phyloP scores from a whole-genome alignment of 2,329 filamentous ascomycete species.

The Juglanconis oblonga region DNA sequence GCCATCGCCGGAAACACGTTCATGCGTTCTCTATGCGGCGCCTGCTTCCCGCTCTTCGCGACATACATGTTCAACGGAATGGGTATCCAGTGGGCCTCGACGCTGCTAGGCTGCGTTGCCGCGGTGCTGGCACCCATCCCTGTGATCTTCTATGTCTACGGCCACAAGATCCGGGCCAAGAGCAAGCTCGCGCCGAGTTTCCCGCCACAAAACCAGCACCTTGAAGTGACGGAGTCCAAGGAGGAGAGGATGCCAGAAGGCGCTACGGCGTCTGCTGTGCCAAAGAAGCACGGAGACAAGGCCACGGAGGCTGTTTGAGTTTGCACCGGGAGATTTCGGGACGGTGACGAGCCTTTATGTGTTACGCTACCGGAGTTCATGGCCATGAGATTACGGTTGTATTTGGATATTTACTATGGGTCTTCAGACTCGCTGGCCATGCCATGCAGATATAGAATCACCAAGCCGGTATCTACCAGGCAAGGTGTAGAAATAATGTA shows the following conservation, averaged over 20 bases:
- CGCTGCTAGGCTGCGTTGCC: constrained; percentile 60
- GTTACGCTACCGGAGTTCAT: not conserved
- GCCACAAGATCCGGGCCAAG: constrained; percentile 51
- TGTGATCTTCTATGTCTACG: constrained; percentile 60
- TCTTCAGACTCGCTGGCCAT: too few relatives aligned
- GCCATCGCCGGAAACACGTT: constrained; percentile 82
- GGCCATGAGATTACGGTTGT: constrained; percentile 1
- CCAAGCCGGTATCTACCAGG: too few relatives aligned
- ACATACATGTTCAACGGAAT: constrained; percentile 65
- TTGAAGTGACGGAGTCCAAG: constrained; percentile 5
- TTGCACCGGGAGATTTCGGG: not conserved
- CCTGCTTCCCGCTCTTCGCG: constrained; percentile 77
- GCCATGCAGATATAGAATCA: too few relatives aligned
- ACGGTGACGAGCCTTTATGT: not conserved
- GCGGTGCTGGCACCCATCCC: constrained; percentile 58
- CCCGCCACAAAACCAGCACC: constrained; percentile 20
- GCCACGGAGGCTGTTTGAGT: constrained; percentile 22
- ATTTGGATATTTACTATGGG: constrained; percentile 1
- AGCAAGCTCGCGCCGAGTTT: constrained; percentile 55
- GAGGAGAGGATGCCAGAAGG: constrained; percentile 10
- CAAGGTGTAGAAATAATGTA: too few relatives aligned
- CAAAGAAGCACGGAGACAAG: constrained; percentile 21
- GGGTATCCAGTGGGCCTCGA: constrained; percentile 61
- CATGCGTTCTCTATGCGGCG: constrained; percentile 73
- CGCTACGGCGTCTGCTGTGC: constrained; percentile 17